Conservation (phyloP, 2,329 filamentous ascomycete species). For the Conoideocrella luteorostrata region DNA sequence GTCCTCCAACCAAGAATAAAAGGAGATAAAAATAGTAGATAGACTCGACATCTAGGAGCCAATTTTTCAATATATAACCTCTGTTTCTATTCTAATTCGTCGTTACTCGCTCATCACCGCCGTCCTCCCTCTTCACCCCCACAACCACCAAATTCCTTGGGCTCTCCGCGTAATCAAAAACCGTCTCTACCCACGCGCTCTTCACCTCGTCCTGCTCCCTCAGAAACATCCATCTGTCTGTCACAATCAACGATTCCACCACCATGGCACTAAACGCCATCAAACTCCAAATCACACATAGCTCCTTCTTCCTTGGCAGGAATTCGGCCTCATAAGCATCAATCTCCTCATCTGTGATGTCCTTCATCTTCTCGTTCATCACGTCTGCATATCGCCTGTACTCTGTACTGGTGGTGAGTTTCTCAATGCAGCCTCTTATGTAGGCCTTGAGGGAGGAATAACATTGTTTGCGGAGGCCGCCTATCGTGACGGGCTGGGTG, state of each 20-base stretch:
- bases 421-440: constrained; percentile 71
- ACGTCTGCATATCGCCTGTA: constrained; percentile 54
- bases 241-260: constrained; percentile 83
- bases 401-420: constrained; percentile 55
- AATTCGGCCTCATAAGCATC: constrained; percentile 62
- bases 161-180: constrained; percentile 82
- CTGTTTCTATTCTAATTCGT: too few species aligned
- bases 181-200: constrained; percentile 83
- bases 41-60: background rate
- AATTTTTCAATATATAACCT: too few species aligned
- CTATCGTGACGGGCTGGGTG: constrained; percentile 79
- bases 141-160: constrained; percentile 91
- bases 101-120: too few species aligned
- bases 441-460: constrained; percentile 72
- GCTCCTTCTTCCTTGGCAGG: constrained; percentile 62
- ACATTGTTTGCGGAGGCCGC: constrained; percentile 72
- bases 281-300: constrained; percentile 84
- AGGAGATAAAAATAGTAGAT: background rate
- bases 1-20: too few species aligned
- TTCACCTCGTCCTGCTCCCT: constrained; percentile 69
- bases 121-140: constrained; percentile 63
- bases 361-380: constrained; percentile 59
- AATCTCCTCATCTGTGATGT: constrained; percentile 70
- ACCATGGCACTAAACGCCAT: constrained; percentile 94
- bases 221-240: constrained; percentile 84